Conservation (phyloP, 1,284 basidiomycete genomes). For the Anthracocystis setariae region DNA sequence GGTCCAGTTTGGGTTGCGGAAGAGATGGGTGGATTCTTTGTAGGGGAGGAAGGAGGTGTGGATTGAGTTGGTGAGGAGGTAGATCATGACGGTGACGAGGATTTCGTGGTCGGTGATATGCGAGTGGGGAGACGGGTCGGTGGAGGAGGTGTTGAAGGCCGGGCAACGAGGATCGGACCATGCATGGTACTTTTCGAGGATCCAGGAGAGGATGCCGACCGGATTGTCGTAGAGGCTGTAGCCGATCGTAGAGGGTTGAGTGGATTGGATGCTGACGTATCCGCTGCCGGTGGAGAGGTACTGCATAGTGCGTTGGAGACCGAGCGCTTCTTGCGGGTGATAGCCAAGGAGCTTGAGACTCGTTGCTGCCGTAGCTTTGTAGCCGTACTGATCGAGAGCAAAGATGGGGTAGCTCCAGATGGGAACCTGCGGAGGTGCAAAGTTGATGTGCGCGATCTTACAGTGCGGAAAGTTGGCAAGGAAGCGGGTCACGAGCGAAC, state of each 20-base stretch:
- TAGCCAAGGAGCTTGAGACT: constrained; percentile 31
- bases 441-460: constrained; percentile 56
- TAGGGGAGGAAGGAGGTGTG: constrained; percentile 54
- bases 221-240: constrained; percentile 39
- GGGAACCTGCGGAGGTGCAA: constrained; percentile 40
- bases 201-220: constrained; percentile 31
- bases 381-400: constrained; percentile 21
- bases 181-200: constrained; percentile 51
- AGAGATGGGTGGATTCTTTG: constrained; percentile 31
- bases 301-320: constrained; percentile 23
- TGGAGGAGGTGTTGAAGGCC: constrained; percentile 33
- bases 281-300: constrained; percentile 35
- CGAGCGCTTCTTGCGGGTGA: constrained; percentile 23
- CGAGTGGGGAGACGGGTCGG: constrained; percentile 14
- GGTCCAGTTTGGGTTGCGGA: constrained; percentile 29
- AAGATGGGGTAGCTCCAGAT: constrained; percentile 29
- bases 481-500: constrained; percentile 48
- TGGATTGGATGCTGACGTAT: constrained; percentile 26
- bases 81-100: constrained; percentile 48
- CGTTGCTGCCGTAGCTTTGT: constrained; percentile 5
- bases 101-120: constrained; percentile 50
- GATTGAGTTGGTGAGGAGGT: constrained; percentile 46
- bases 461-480: constrained; percentile 47
- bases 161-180: constrained; percentile 58
- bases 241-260: constrained; percentile 31